Evolutionary conservation across 2,329 filamentous ascomycete species (phyloP).

Genomic region (Colletotrichum navitas): DNA sequence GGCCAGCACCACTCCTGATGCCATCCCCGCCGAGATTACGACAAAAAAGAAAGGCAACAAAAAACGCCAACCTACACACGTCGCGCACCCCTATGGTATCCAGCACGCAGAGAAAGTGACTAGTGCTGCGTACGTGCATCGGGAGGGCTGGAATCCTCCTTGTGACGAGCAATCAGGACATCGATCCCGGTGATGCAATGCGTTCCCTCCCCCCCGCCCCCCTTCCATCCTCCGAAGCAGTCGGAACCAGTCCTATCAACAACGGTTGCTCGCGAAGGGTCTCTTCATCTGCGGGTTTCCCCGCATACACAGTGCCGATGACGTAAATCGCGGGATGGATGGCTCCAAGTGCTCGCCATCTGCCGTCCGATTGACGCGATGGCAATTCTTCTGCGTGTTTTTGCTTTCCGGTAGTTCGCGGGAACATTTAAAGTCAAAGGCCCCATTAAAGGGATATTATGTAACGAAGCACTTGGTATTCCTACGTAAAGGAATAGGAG

Average conservation of each 20-base stretch:
- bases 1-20: slow-evolving; percentile 15
- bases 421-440: not conserved
- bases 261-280: not conserved
- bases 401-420: not conserved
- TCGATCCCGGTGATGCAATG: no score
- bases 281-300: not conserved
- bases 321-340: slow-evolving; percentile 10
- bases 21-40: slow-evolving; percentile 13
- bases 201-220: no score
- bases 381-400: not conserved
- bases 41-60: not conserved
- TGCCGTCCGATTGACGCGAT: slow-evolving; percentile 10
- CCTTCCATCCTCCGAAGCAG: no score
- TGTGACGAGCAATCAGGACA: no score
- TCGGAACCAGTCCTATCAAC: no score
- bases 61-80: no score
- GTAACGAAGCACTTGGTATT: not conserved
- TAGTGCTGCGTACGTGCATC: no score
- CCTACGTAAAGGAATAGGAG: not conserved
- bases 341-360: slow-evolving; percentile 17
- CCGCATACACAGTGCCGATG: slow-evolving; percentile 2
- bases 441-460: no score
- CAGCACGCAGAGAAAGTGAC: no score
- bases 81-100: no score
- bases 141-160: no score